Evolutionary conservation across 345 rosid species (phyloP).

Genomic region (Rhizophora apiculata): DNA sequence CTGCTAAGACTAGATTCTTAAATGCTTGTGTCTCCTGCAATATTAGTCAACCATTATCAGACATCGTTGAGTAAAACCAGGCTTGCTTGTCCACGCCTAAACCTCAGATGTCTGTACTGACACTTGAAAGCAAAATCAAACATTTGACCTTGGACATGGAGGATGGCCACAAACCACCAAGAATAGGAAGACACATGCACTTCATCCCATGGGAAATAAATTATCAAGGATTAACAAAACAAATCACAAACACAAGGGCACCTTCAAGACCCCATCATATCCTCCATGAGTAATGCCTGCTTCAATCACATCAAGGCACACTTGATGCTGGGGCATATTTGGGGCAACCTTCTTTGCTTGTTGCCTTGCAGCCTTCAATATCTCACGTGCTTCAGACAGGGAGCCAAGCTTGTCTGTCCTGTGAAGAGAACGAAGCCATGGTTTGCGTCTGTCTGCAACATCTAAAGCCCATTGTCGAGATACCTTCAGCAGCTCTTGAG

Average conservation of each 20-base stretch:
- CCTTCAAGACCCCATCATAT: slow-evolving; percentile 84
- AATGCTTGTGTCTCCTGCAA: slow-evolving; percentile 85
- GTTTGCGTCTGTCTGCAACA: slow-evolving; percentile 63
- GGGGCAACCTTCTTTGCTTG: slow-evolving; percentile 73
- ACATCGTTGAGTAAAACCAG: neutral
- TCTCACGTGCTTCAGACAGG: slow-evolving; percentile 68
- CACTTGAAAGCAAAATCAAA: neutral
- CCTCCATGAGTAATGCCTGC: slow-evolving; percentile 92
- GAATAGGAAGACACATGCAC: neutral
- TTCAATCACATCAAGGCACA: slow-evolving; percentile 85
- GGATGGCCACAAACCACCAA: slow-evolving; percentile 4
- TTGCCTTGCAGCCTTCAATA: slow-evolving; percentile 54
- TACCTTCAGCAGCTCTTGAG: slow-evolving; percentile 71
- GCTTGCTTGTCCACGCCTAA: neutral
- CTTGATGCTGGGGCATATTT: slow-evolving; percentile 89
- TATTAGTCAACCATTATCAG: slow-evolving; percentile 13
- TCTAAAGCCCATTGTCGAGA: slow-evolving; percentile 85
- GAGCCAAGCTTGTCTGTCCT: slow-evolving; percentile 86
- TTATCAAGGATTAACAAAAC: slow-evolving; percentile 4
- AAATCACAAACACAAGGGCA: slow-evolving; percentile 16
- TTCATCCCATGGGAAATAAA: neutral
- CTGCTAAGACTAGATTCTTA: slow-evolving; percentile 62
- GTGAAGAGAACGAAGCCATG: slow-evolving; percentile 81
- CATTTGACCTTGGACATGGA: neutral
- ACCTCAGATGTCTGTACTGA: neutral